phyloP scores from a whole-genome alignment of 2,329 filamentous ascomycete species.

The Colletotrichum zoysiae region DNA sequence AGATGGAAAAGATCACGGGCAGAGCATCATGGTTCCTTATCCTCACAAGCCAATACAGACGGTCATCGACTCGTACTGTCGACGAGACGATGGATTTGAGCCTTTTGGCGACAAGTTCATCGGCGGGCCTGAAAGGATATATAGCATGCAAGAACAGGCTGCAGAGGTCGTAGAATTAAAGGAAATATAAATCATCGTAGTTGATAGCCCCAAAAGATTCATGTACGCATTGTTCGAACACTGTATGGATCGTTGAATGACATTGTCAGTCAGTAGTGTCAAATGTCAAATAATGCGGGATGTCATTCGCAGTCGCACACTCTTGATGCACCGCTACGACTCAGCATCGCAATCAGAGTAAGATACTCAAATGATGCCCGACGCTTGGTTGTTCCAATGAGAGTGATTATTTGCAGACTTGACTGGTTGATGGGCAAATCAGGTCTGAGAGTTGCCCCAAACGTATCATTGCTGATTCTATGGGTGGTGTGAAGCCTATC shows the following conservation, averaged over 20 bases:
- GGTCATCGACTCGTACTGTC: conserved; percentile 37
- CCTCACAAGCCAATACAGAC: conserved; percentile 26
- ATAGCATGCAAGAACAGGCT: neutral
- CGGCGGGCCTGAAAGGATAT: conserved; percentile 22
- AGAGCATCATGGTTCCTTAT: conserved; percentile 38
- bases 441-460: too few species aligned
- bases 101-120: conserved; percentile 33
- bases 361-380: too few species aligned
- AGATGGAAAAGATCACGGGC: conserved; percentile 45
- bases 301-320: neutral
- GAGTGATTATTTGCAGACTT: too few species aligned
- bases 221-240: too few species aligned
- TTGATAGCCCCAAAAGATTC: too few species aligned
- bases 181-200: neutral
- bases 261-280: neutral
- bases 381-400: too few species aligned
- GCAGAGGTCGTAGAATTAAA: conserved; percentile 25
- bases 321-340: neutral
- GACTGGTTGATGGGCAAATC: too few species aligned
- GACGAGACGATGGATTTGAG: conserved; percentile 30
- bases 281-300: neutral
- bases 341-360: too few species aligned
- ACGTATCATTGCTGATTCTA: too few species aligned
- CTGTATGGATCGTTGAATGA: neutral
- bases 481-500: too few species aligned